Evolutionary conservation across 2,329 filamentous ascomycete species (phyloP), one percentile per base, ranked within the genome.

Genomic region (Neofusicoccum parvum): DNA sequence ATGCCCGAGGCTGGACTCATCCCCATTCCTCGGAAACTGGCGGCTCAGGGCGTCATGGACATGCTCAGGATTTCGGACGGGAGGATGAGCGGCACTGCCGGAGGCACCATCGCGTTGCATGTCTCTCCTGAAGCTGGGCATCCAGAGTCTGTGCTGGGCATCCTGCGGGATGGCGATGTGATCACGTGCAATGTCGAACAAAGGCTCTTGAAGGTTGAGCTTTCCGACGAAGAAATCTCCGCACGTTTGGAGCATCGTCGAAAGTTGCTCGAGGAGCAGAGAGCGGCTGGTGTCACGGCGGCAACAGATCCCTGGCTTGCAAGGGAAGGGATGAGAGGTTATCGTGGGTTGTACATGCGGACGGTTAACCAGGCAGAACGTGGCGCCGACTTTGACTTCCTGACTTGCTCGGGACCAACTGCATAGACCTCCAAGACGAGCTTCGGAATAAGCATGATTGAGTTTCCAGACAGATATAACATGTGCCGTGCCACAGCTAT

Each of bases 1-100:
- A 97, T 97, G 93, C 94, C 93, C 1, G 94, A 97, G 80, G 94
- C 94, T 0, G 91, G 91, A 3, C 82, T 97, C 62, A 90, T 84
- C 63, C 95, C 96, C 71, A 86, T 96, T 6, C 92, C 93, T 0
- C 85, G 97, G 14, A 85, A 85, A 65, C 73, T 86, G 2, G 80
- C 75, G 7, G 12, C 41, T 1, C 72, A 71, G 64, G 83, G 83
- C 0, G 81, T 86, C 1, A 77, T 75, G 32, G 83, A 85, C 69
- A 86, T 86, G 83, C 70, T 86, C 32, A 75, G 84, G 0, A 71
- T 86, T 4, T 83, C 80, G 0, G 84, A 86, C 73, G 84, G 84
- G 1, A 75, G 84, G 27, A 86, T 86, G 83, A 82, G 79, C 36
- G 84, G 84, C 0, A 86, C 84, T 3, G 84, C 84, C 2, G 84